Percentiles rank a stretch among this genome's conserved stretches.
Conservation (phyloP, 441 rosid genomes). For the Brassica hybrid region DNA sequence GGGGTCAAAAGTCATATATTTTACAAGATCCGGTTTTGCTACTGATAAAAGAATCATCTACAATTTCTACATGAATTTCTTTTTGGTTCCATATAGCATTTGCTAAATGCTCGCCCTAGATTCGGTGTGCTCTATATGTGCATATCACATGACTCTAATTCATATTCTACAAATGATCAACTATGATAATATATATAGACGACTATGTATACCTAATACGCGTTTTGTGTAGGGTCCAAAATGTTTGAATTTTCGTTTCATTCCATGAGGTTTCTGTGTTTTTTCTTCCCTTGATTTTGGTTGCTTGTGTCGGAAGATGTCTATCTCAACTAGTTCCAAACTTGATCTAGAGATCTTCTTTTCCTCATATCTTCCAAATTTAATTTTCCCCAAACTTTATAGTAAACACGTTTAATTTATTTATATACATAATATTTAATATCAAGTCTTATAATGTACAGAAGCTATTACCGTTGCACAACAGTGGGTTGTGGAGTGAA, state of each 20-base stretch:
- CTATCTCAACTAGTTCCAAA: slow-evolving; percentile 30
- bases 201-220: slow-evolving; percentile 39
- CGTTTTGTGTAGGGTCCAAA: slow-evolving; percentile 39
- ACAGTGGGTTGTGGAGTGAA: slow-evolving; percentile 88
- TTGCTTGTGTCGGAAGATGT: slow-evolving; percentile 43
- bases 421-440: neutral
- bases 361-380: slow-evolving; percentile 5
- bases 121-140: slow-evolving; percentile 25
- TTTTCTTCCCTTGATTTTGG: slow-evolving; percentile 36
- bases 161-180: slow-evolving; percentile 10
- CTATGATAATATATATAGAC: slow-evolving; percentile 24
- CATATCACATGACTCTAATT: slow-evolving; percentile 29
- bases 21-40: slow-evolving; percentile 11
- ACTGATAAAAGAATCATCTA: slow-evolving; percentile 21
- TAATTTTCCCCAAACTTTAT: neutral
- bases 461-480: slow-evolving; percentile 99
- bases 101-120: slow-evolving; percentile 29
- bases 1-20: neutral
- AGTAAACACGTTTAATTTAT: neutral
- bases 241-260: slow-evolving; percentile 30
- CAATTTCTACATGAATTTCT: neutral
- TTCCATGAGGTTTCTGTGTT: slow-evolving; percentile 36
- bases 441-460: slow-evolving; percentile 28
- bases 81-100: neutral
- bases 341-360: slow-evolving; percentile 36